These are phyloP conservation scores for Leccinum broughii DNA, from an alignment of 768 basidiomycete genomes.

Conservation along the genomic window DNA sequence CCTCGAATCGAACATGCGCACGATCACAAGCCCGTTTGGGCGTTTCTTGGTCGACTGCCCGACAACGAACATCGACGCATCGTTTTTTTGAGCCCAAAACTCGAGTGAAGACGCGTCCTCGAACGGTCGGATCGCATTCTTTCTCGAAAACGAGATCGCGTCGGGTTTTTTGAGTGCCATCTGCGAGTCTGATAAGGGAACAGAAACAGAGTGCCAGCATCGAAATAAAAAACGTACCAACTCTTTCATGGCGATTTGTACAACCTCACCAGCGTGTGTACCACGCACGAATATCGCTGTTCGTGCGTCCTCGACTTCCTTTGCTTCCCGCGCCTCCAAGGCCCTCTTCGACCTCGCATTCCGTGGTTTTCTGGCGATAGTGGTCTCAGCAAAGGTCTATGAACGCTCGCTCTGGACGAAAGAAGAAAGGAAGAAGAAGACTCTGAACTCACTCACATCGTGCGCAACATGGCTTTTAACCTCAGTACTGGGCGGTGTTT, in stretches of 20 bases:
- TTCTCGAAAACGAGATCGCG: conserved; percentile 91
- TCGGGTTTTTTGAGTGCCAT: conserved; percentile 93
- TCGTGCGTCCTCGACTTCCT: conserved; percentile 85
- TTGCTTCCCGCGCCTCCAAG: conserved; percentile 81
- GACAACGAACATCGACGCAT: conserved; percentile 86
- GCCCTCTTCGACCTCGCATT: conserved; percentile 95
- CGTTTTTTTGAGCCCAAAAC: conserved; percentile 94
- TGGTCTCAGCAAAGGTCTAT: background rate
- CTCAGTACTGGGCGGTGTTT: background rate
- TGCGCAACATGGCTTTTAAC: conserved; percentile 26
- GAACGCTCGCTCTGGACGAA: background rate
- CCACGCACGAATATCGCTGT: conserved; percentile 91
- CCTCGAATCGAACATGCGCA: conserved; percentile 80
- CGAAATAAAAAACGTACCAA: conserved; percentile 53
- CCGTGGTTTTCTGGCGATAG: conserved; percentile 74
- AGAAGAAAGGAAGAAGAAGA: background rate
- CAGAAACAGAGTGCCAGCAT: background rate
- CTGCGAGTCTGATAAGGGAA: conserved; percentile 39
- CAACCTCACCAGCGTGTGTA: conserved; percentile 78
- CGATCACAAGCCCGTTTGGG: conserved; percentile 83
- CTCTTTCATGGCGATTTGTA: conserved; percentile 84
- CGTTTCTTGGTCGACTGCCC: conserved; percentile 95
- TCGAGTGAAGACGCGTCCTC: conserved; percentile 79
- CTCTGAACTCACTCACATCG: conserved; percentile 26
- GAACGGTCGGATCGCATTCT: conserved; percentile 89